Percentiles rank a stretch among this genome's conserved stretches.
Conservation (phyloP, 345 rosid genomes). For the Cardiospermum halicacabum region DNA sequence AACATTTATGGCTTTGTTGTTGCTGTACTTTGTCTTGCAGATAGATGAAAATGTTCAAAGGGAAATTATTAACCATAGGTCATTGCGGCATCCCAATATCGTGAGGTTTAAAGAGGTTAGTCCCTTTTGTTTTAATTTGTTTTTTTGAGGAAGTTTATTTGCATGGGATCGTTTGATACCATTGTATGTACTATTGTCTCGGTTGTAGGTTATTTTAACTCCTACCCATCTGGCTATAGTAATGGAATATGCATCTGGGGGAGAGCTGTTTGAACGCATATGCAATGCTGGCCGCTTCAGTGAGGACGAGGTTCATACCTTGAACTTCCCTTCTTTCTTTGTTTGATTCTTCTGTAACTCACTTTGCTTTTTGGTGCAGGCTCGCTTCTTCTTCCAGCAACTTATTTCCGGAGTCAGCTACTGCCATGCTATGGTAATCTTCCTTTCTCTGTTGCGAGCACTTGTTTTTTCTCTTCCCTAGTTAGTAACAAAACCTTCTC, state of each 20-base stretch:
- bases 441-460: neutral
- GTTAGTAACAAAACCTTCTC: slow-evolving; percentile 25
- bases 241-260: slow-evolving; percentile 97
- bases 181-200: neutral
- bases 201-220: slow-evolving; percentile 65
- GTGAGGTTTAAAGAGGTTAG: slow-evolving; percentile 91
- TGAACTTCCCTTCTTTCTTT: neutral
- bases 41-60: slow-evolving; percentile 92
- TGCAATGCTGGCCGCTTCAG: slow-evolving; percentile 82
- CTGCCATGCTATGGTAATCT: slow-evolving; percentile 84
- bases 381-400: slow-evolving; percentile 97
- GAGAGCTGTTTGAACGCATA: slow-evolving; percentile 86
- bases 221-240: slow-evolving; percentile 94
- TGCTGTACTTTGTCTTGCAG: slow-evolving; percentile 34
- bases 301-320: slow-evolving; percentile 72
- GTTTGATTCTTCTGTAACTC: neutral
- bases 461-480: neutral
- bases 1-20: slow-evolving; percentile 6
- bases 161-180: neutral
- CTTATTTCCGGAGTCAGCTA: slow-evolving; percentile 94
- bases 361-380: slow-evolving; percentile 38
- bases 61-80: slow-evolving; percentile 92
- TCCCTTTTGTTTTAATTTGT: neutral
- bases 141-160: neutral
- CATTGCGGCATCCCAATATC: slow-evolving; percentile 91